Percentiles rank a stretch among this genome's conserved stretches.
These are phyloP conservation scores for Castanea crenata DNA, from an alignment of 306 rosid genomes.

Conservation along the genomic window DNA sequence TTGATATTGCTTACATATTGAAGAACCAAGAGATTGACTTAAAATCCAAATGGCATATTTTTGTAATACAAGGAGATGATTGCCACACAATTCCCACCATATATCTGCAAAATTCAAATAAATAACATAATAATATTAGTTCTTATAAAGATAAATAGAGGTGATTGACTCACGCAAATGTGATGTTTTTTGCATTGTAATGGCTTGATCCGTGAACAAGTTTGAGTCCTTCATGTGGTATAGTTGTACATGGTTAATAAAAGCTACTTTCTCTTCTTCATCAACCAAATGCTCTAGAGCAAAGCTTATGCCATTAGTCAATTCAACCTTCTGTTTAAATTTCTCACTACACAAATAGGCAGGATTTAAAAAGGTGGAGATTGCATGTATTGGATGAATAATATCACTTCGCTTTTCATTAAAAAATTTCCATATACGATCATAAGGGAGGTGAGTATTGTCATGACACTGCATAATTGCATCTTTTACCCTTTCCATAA, in stretches of 20 bases:
- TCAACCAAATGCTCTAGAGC: not conserved
- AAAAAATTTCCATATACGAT: not conserved
- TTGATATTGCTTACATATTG: not conserved
- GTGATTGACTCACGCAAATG: not conserved
- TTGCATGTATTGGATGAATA: not conserved
- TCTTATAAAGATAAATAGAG: not conserved
- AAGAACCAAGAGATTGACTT: not conserved
- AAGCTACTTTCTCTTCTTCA: not conserved
- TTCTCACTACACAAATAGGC: not conserved
- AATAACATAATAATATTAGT: no score
- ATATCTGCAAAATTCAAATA: not conserved
- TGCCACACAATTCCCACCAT: slow-evolving; percentile 1
- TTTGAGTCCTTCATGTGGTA: not conserved
- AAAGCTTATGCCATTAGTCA: not conserved
- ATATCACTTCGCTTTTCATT: not conserved
- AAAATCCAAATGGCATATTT: not conserved
- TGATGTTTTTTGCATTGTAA: not conserved
- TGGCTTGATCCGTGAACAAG: not conserved
- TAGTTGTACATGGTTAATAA: not conserved
- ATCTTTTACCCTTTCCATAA: not conserved
- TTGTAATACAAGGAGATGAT: not conserved
- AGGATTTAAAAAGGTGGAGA: not conserved
- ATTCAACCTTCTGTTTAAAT: not conserved
- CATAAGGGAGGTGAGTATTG: not conserved
- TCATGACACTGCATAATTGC: not conserved